phyloP scores from a whole-genome alignment of 2,329 filamentous ascomycete species.

The Didymella glomerata region DNA sequence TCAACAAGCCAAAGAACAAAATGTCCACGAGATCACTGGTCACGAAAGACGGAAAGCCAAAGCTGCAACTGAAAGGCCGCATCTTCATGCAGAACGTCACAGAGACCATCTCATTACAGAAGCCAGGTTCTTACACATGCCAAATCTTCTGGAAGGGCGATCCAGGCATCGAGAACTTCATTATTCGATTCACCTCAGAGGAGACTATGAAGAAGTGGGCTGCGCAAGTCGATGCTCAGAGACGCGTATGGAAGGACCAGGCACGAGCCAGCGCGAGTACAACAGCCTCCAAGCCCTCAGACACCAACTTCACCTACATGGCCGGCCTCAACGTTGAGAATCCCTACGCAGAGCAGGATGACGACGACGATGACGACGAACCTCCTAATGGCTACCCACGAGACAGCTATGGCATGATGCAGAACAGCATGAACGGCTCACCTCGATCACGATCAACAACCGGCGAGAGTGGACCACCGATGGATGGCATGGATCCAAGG shows the following conservation, averaged over 20 bases:
- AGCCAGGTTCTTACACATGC: constrained; percentile 90
- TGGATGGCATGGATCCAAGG: constrained; percentile 55
- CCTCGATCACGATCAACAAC: constrained; percentile 80
- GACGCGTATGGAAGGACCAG: constrained; percentile 60
- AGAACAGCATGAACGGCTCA: constrained; percentile 78
- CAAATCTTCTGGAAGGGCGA: constrained; percentile 99
- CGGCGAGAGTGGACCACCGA: constrained; percentile 68
- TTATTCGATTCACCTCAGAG: constrained; percentile 91
- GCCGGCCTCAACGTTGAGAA: constrained; percentile 77
- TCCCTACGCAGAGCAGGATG: constrained; percentile 74
- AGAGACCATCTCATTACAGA: constrained; percentile 85
- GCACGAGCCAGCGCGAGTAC: constrained; percentile 61
- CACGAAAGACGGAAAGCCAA: constrained; percentile 76
- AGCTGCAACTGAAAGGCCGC: constrained; percentile 89
- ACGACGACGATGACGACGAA: constrained; percentile 64
- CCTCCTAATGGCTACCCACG: constrained; percentile 48
- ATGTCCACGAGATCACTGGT: constrained; percentile 72
- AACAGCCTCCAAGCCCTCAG: constrained; percentile 62
- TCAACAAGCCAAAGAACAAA: constrained; percentile 78
- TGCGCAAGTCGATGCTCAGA: constrained; percentile 77
- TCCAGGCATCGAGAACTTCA: constrained; percentile 93
- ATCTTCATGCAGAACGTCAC: constrained; percentile 99
- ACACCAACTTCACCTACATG: constrained; percentile 83
- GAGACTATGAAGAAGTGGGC: constrained; percentile 95
- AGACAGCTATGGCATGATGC: constrained; percentile 64